Base-by-base conservation (phyloP, 306 rosid genomes). In the Arachis stenosperma region DNA sequence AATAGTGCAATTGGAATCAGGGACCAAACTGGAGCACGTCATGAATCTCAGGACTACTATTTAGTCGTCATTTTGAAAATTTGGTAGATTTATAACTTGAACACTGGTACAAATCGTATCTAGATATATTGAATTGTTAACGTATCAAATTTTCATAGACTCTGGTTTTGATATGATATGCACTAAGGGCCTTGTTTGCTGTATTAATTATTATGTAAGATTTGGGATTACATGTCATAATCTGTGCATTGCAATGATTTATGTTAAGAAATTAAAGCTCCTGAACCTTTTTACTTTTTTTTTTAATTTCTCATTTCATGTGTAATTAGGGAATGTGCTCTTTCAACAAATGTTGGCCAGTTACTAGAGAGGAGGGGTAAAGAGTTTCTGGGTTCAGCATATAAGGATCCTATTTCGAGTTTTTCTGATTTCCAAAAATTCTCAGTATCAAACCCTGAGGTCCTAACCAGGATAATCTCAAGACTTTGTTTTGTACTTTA, bases 381-480 rank as follows among this genome's bases (percentile, higher is more conserved):
- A 59, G 92, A 83, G 82, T 84, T 91, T 65, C 74, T 91, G 78
- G 96, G 97, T 68, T 89, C 86, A 48, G 78, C 68, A 12, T 94
- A 91, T 71, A 83, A 79, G 84, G 97, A 94, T 84, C 98, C 97
- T 51, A 80, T 91, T 15, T 74, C 96, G 30, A 91, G 90, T 82
- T 91, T 94, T 73, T 71, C 88, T 52, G 86, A 86, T 71, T 88
- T 94, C 71, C 97, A 89, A 73, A 82, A 86, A 60, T 89, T 94
- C 84, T 94, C 98, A 6, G 86, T 89, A 55, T 79, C 91, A 79
- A 85, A 85, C 62, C 96, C 96, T 13, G 94, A 91, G 98, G 98
- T 85, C 58, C 58, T 12, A 42, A 14, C 52, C 5, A 14, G 8
- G 56, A 50, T 53, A 59, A 83, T 53, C 65, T 61, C 43, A 14